Evolutionary conservation across 2,329 filamentous ascomycete genomes (phyloP).

Genomic region (Aspergillus neotritici): DNA sequence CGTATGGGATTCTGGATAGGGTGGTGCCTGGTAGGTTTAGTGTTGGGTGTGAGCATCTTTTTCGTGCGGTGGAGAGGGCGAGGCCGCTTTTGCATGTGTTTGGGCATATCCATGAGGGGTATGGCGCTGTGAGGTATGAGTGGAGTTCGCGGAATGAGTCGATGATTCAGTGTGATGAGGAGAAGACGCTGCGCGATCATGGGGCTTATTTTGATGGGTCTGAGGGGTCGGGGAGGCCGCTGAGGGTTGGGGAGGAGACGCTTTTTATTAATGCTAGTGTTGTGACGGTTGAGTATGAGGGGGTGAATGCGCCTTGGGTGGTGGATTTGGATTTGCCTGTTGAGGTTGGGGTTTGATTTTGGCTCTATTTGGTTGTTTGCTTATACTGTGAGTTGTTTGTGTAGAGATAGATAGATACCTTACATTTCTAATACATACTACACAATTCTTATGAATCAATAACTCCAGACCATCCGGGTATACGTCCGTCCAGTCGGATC

Average conservation of each 20-base stretch:
- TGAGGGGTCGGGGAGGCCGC: conserved; percentile 16
- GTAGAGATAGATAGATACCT: not conserved
- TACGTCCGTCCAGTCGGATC: too few relatives aligned
- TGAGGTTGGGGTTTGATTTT: conserved; percentile 1
- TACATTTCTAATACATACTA: too few relatives aligned
- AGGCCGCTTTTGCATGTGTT: conserved; percentile 56
- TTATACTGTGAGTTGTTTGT: not conserved
- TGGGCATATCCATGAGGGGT: conserved; percentile 57
- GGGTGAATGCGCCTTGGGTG: conserved; percentile 51
- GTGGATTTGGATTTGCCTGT: conserved; percentile 49
- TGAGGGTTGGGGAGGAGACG: conserved; percentile 48
- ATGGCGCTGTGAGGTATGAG: conserved; percentile 40
- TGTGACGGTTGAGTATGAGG: conserved; percentile 46
- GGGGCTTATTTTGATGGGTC: conserved; percentile 34
- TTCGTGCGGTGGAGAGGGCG: conserved; percentile 46
- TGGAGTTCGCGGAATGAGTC: conserved; percentile 16
- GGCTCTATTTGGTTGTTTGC: not conserved
- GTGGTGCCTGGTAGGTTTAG: conserved; percentile 20
- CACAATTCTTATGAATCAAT: too few relatives aligned
- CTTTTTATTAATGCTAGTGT: conserved; percentile 56
- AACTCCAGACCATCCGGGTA: too few relatives aligned
- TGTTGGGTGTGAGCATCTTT: conserved; percentile 53
- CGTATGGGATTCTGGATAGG: conserved; percentile 47
- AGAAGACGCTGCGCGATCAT: conserved; percentile 27
- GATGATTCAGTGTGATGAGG: conserved; percentile 18